Percentiles rank a stretch among this genome's conserved stretches.
Conservation (phyloP, 1,284 basidiomycete genomes). For the Pseudozyma thailandica region DNA sequence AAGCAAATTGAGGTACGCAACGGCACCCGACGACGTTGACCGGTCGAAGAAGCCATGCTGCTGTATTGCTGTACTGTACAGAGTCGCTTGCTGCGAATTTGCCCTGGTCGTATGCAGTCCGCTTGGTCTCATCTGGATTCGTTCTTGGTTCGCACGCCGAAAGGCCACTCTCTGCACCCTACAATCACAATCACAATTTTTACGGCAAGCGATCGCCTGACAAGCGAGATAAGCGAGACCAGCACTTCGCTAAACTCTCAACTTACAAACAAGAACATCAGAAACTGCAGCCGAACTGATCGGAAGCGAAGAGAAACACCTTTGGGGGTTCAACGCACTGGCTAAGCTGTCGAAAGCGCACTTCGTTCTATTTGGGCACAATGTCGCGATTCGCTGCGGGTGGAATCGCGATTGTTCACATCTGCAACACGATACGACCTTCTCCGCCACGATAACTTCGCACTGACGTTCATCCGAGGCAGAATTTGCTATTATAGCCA, state of each 20-base stretch:
- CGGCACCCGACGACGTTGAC: background rate
- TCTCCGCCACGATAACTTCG: no score
- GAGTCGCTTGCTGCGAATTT: no score
- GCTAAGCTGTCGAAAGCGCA: background rate
- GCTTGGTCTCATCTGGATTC: slow-evolving; percentile 1
- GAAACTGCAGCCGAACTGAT: slow-evolving; percentile 12
- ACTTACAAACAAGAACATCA: slow-evolving; percentile 1
- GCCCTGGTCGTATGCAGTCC: no score
- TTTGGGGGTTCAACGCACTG: background rate
- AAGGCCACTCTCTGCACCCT: background rate
- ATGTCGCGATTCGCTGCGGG: no score
- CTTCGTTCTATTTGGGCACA: no score
- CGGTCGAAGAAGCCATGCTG: no score
- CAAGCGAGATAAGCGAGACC: slow-evolving; percentile 32
- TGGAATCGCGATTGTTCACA: no score
- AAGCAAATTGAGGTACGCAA: background rate
- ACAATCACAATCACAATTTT: background rate
- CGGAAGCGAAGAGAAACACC: background rate
- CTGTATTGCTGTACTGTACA: no score
- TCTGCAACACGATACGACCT: no score
- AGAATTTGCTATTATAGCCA: no score
- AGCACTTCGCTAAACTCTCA: slow-evolving; percentile 17
- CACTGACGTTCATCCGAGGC: no score
- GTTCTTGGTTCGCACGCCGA: background rate
- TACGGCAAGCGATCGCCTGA: slow-evolving; percentile 12